These are phyloP conservation scores for Kwoniella dejecticola DNA, from an alignment of 768 basidiomycete species.

Conservation along the genomic window DNA sequence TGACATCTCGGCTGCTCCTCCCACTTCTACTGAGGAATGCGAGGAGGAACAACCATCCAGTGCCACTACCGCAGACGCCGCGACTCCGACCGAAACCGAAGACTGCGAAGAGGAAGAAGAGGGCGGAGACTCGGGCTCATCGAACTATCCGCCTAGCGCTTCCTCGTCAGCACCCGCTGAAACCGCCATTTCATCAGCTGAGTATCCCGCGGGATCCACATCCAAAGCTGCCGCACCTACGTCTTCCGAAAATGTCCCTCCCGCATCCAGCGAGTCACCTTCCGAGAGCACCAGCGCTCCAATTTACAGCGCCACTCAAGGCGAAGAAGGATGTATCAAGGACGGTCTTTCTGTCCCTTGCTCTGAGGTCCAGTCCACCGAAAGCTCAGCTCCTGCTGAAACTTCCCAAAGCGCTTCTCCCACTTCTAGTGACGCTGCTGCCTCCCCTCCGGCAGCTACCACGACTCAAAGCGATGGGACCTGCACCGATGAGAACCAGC, in stretches of 20 bases:
- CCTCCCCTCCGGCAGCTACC: not conserved
- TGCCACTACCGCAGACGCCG: not conserved
- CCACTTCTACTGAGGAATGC: not conserved
- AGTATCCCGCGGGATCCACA: no score
- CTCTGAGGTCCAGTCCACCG: not conserved
- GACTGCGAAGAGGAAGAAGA: constrained; percentile 7
- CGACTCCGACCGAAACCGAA: not conserved
- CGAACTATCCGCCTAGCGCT: not conserved
- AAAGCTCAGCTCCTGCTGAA: not conserved
- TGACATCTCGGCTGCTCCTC: not conserved
- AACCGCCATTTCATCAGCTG: not conserved
- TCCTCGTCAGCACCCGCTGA: not conserved
- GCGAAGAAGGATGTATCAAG: no score
- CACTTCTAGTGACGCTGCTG: not conserved
- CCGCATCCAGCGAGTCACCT: no score
- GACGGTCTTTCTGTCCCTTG: not conserved
- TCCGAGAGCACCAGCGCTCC: no score
- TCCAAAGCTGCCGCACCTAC: no score
- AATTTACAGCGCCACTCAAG: no score
- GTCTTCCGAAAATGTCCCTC: no score
- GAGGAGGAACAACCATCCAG: not conserved
- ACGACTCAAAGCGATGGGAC: not conserved
- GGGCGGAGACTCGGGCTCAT: not conserved
- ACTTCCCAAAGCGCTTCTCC: not conserved
- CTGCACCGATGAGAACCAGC: not conserved